Evolutionary conservation across 352 stramenopile genomes (phyloP).

Genomic region (Stephanocyclus meneghinianus): DNA sequence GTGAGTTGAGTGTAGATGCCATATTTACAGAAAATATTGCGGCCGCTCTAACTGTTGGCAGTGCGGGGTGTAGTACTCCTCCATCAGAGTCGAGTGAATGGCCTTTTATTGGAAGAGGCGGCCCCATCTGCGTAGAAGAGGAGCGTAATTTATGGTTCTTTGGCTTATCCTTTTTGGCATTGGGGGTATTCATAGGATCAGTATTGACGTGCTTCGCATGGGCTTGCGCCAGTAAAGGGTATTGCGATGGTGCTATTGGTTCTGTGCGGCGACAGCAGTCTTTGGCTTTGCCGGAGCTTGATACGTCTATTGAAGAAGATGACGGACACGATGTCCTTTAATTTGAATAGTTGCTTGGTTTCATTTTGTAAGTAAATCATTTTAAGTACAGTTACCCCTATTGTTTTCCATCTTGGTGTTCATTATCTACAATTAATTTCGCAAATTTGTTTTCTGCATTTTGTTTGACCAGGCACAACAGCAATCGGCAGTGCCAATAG

Average conservation of each 20-base stretch:
- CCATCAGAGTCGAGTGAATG: too few relatives aligned
- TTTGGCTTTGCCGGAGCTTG: conserved; percentile 24
- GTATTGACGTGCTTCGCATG: conserved; percentile 23
- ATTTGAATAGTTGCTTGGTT: background rate
- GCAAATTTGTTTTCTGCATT: too few relatives aligned
- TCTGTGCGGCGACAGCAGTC: background rate
- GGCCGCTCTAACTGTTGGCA: conserved; percentile 19
- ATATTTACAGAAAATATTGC: conserved; percentile 50
- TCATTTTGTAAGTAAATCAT: background rate
- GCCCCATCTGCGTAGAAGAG: conserved; percentile 30
- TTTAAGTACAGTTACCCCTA: background rate
- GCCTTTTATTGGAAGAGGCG: background rate
- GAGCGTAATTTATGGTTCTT: conserved; percentile 32
- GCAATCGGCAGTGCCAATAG: too few relatives aligned
- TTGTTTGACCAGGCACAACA: too few relatives aligned
- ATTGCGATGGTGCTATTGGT: background rate
- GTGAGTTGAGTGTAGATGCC: conserved; percentile 56
- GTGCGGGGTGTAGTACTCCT: conserved; percentile 24
- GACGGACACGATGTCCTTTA: conserved; percentile 22
- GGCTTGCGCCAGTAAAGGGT: conserved; percentile 14
- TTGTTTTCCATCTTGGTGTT: background rate
- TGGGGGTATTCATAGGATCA: conserved; percentile 32
- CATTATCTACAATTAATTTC: too few relatives aligned
- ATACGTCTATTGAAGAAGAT: conserved; percentile 21
- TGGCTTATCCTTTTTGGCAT: conserved; percentile 31